Percentiles rank a stretch among this genome's conserved stretches.
phyloP scores from a whole-genome alignment of 164 flowering plant genomes.

The Chloranthus sessilifolius region DNA sequence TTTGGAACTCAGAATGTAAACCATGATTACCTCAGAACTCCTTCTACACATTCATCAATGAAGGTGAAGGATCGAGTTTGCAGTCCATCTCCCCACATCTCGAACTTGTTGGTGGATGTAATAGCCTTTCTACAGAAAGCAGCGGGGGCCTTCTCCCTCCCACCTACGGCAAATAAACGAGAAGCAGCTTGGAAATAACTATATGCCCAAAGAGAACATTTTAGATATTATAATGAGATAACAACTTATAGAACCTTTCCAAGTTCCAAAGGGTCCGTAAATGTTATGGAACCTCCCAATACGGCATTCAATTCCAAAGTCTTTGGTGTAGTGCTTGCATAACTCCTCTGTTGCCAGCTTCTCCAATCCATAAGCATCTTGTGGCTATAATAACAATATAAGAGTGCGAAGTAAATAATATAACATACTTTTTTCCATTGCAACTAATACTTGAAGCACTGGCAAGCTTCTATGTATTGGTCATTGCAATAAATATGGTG shows the following conservation, averaged over 20 bases:
- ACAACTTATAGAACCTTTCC: conserved; percentile 68
- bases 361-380: conserved; percentile 99
- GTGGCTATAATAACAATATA: conserved; percentile 53
- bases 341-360: conserved; percentile 95
- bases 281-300: conserved; percentile 98
- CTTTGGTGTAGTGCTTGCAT: conserved; percentile 95
- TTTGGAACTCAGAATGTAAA: too few species aligned
- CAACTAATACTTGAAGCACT: too few species aligned
- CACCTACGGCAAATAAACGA: conserved; percentile 41
- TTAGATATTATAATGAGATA: background rate
- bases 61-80: conserved; percentile 97
- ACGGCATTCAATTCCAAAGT: conserved; percentile 94
- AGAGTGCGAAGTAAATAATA: too few species aligned
- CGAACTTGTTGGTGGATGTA: conserved; percentile 83
- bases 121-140: conserved; percentile 93
- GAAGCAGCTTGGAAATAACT: background rate
- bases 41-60: conserved; percentile 98
- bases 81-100: conserved; percentile 99
- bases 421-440: too few species aligned
- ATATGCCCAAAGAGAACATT: background rate
- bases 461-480: too few species aligned
- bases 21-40: conserved; percentile 88
- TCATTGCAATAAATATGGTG: too few species aligned
- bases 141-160: conserved; percentile 99
- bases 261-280: conserved; percentile 96